Conservation (phyloP, 2,329 filamentous ascomycete genomes). For the Microascus cirrosus region DNA sequence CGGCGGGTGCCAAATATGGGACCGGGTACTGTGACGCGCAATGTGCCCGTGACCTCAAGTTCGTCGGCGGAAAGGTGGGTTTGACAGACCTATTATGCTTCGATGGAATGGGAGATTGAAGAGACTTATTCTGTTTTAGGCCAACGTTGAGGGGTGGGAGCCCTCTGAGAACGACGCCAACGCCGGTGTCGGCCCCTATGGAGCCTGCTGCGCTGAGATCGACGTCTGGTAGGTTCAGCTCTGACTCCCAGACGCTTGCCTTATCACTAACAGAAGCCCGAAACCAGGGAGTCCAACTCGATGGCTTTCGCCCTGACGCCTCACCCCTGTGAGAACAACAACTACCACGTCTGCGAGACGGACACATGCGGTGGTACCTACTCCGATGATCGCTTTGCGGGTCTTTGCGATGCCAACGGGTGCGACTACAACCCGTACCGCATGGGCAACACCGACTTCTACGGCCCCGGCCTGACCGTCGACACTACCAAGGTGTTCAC, state of each 20-base stretch:
- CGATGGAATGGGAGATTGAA: neutral
- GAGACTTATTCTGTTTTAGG: constrained; percentile 5
- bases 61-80: constrained; percentile 27
- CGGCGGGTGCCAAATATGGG: constrained; percentile 38
- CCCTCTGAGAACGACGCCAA: constrained; percentile 38
- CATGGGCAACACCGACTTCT: constrained; percentile 48
- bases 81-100: neutral
- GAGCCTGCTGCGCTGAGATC: constrained; percentile 47
- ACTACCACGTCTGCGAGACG: constrained; percentile 21
- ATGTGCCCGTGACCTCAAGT: constrained; percentile 35
- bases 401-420: constrained; percentile 51
- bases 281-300: constrained; percentile 39
- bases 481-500: constrained; percentile 46
- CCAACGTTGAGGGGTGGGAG: constrained; percentile 29
- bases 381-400: constrained; percentile 37
- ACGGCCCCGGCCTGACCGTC: constrained; percentile 43
- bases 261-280: neutral
- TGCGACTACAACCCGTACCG: constrained; percentile 58
- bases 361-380: constrained; percentile 36
- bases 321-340: constrained; percentile 37
- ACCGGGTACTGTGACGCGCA: constrained; percentile 40
- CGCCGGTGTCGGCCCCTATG: constrained; percentile 33
- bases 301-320: constrained; percentile 45
- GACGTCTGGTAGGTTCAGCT: constrained; percentile 30
- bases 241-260: neutral